Base-by-base conservation (phyloP, 2,329 filamentous ascomycete genomes). In the Aureobasidium melanogenum region DNA sequence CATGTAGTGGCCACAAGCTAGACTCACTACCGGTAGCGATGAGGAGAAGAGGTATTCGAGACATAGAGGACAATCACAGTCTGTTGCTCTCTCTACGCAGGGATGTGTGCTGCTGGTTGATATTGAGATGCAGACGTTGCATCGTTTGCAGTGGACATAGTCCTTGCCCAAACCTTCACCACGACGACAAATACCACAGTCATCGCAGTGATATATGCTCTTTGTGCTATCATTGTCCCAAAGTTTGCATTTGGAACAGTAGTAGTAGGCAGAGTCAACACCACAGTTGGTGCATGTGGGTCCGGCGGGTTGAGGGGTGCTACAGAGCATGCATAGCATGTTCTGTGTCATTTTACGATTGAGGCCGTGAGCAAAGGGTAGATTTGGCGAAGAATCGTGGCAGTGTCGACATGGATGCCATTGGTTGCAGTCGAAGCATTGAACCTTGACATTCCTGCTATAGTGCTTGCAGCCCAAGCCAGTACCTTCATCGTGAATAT, bases 81-180 rank as follows among this genome's bases (percentile, higher is more conserved):
- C 92, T 34, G 91, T 96, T 9, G 91, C 92, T 52, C 91, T 84
- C 74, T 97, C 94, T 66, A 97, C 93, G 70, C 94, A 99, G 67
- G 90, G 91, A 77, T 99, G 94, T 7, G 88, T 88, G 44, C 83
- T 85, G 69, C 90, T 87, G 62, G 91, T 90, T 2, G 88, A 86
- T 66, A 97, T 96, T 8, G 90, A 88, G 69, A 97, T 94, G 76
- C 94, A 99, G 28, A 95, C 91, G 68, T 90, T 90, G 75, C 94
- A 99, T 68, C 86, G 92, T 87, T 96, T 95, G 88, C 94, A 99
- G 74, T 99, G 94, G 70, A 95, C 92, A 72, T 96, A 99, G 72
- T 99, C 94, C 71, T 96, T 97, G 4, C 94, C 93, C 32, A 99
- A 78, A 1, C 94, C 94, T 72, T 91, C 84, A 1, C 94, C 94